A percentile compares a stretch with the other conserved stretches of the same genome.
Evolutionary conservation across 257 asterid species (phyloP).

Genomic region (Haberlea rhodopensis): DNA sequence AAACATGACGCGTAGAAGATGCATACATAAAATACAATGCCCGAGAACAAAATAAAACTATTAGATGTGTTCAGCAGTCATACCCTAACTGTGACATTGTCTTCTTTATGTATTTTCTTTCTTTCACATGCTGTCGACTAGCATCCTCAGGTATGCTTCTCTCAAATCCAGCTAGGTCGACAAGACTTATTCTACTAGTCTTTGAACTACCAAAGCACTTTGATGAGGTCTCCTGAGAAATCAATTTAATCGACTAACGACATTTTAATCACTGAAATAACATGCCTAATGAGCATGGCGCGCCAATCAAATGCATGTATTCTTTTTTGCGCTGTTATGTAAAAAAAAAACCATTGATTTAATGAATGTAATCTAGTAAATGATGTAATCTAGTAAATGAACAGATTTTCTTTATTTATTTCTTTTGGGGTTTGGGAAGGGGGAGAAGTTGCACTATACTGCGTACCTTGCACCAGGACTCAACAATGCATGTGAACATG

Average conservation of each 20-base stretch:
- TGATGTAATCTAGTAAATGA: too few species aligned
- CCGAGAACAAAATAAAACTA: slow-evolving; percentile 2
- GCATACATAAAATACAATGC: not conserved
- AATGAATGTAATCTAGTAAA: too few species aligned
- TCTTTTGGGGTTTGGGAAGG: too few species aligned
- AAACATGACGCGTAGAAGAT: too few species aligned
- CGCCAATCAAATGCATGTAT: too few species aligned
- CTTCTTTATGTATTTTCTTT: slow-evolving; percentile 84
- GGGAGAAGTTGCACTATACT: not conserved
- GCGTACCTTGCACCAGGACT: slow-evolving; percentile 96
- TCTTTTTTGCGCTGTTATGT: not conserved
- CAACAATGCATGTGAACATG: slow-evolving; percentile 78
- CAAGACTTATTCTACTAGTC: slow-evolving; percentile 81
- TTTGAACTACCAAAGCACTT: slow-evolving; percentile 88
- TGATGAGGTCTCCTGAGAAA: slow-evolving; percentile 78
- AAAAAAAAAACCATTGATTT: too few species aligned
- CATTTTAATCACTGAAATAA: not conserved
- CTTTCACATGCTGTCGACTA: slow-evolving; percentile 61
- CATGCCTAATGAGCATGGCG: too few species aligned
- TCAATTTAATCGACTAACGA: not conserved
- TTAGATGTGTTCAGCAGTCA: slow-evolving; percentile 26
- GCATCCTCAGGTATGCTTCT: slow-evolving; percentile 63
- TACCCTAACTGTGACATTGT: slow-evolving; percentile 93
- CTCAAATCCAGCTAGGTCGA: slow-evolving; percentile 95
- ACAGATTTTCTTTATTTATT: not conserved